Evolutionary conservation across 352 stramenopile genomes (phyloP).

Genomic region (Phytophthora syringae): DNA sequence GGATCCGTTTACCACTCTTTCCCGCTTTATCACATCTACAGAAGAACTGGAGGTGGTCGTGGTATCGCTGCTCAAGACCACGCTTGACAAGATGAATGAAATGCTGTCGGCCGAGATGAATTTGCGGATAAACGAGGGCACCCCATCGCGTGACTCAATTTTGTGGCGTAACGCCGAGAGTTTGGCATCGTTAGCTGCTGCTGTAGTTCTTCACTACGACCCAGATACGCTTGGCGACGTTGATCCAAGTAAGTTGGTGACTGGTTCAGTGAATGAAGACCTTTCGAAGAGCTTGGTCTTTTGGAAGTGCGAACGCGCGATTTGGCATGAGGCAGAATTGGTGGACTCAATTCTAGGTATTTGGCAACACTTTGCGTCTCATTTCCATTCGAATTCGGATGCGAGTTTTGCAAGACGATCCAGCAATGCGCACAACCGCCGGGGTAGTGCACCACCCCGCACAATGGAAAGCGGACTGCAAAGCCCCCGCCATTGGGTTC

Average conservation of each 20-base stretch:
- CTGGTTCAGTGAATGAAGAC: slow-evolving; percentile 20
- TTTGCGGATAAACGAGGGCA: slow-evolving; percentile 62
- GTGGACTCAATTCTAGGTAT: slow-evolving; percentile 78
- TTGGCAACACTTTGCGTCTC: slow-evolving; percentile 82
- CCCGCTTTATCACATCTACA: slow-evolving; percentile 65
- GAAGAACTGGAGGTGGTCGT: slow-evolving; percentile 75
- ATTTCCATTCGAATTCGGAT: slow-evolving; percentile 77
- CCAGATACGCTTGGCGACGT: slow-evolving; percentile 71
- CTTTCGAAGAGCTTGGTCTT: slow-evolving; percentile 51
- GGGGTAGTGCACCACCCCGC: slow-evolving; percentile 25
- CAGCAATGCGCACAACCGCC: slow-evolving; percentile 47
- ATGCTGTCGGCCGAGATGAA: slow-evolving; percentile 78
- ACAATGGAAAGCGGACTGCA: slow-evolving; percentile 43
- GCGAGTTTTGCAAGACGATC: slow-evolving; percentile 76
- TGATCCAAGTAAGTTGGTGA: slow-evolving; percentile 45
- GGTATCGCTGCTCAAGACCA: slow-evolving; percentile 74
- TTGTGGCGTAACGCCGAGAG: slow-evolving; percentile 85
- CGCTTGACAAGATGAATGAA: slow-evolving; percentile 82
- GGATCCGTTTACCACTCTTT: slow-evolving; percentile 77
- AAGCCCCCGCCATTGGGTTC: slow-evolving; percentile 50
- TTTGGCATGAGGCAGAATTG: slow-evolving; percentile 79
- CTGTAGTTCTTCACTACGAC: slow-evolving; percentile 87
- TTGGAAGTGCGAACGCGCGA: slow-evolving; percentile 79
- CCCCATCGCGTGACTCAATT: slow-evolving; percentile 73
- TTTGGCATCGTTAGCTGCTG: slow-evolving; percentile 68